Evolutionary conservation across 495 filamentous ascomycete species (phyloP).

Genomic region (Penicillium dipodomyicola): DNA sequence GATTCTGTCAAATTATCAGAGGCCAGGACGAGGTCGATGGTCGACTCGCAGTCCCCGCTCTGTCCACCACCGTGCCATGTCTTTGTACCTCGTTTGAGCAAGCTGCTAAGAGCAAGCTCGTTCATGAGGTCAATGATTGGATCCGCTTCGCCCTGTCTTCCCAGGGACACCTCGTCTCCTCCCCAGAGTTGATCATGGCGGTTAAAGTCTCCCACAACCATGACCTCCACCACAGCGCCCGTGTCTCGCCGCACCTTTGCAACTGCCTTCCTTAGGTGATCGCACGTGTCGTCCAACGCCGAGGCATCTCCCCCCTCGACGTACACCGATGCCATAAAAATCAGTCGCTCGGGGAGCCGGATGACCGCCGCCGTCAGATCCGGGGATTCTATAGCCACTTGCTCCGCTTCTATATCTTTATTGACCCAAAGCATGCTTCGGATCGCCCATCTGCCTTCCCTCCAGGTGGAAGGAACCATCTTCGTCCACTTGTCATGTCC

Average conservation of each 20-base stretch:
- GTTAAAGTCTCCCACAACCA: slow-evolving; percentile 20
- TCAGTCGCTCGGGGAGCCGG: slow-evolving; percentile 16
- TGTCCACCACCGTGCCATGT: slow-evolving; percentile 27
- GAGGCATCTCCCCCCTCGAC: no score
- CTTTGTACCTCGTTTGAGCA: slow-evolving; percentile 33
- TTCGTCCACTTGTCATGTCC: slow-evolving; percentile 32
- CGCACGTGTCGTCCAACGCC: no score
- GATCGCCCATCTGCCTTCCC: slow-evolving; percentile 26
- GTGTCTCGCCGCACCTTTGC: no score
- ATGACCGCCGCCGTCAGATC: slow-evolving; percentile 31
- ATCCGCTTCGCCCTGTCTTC: slow-evolving; percentile 34
- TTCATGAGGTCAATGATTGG: slow-evolving; percentile 37
- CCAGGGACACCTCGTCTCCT: slow-evolving; percentile 31
- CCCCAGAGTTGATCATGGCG: slow-evolving; percentile 39
- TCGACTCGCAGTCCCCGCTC: slow-evolving; percentile 18
- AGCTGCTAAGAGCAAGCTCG: slow-evolving; percentile 25
- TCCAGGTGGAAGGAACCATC: slow-evolving; percentile 18
- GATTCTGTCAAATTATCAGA: slow-evolving; percentile 11
- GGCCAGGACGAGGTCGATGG: no score
- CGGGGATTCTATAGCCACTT: slow-evolving; percentile 23
- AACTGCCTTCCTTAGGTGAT: no score
- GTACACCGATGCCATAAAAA: no score
- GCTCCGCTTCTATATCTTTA: slow-evolving; percentile 28
- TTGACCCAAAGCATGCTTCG: slow-evolving; percentile 35
- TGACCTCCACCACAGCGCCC: no score